phyloP scores from a whole-genome alignment of 2,329 filamentous ascomycete species.

The Neopestalotiopsis sp. region DNA sequence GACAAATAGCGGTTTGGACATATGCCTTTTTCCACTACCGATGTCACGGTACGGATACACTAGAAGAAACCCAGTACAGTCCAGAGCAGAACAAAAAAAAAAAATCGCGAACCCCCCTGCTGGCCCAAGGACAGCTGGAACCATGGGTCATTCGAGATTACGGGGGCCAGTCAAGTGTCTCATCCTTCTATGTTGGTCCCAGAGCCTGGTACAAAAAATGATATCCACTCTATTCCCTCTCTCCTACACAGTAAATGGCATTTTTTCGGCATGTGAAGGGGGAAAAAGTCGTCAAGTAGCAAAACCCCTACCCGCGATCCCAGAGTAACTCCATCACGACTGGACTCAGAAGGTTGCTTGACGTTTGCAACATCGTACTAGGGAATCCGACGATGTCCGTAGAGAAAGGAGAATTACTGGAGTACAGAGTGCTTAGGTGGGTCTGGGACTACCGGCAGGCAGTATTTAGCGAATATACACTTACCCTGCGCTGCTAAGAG shows the following conservation, averaged over 20 bases:
- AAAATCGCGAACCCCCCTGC: background rate
- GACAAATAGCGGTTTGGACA: background rate
- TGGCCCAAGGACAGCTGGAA: background rate
- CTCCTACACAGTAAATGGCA: background rate
- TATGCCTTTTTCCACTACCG: background rate
- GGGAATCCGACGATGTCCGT: background rate
- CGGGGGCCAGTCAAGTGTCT: background rate
- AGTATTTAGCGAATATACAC: background rate
- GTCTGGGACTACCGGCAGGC: background rate
- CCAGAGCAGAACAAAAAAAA: background rate
- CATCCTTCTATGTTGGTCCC: constrained; percentile 1
- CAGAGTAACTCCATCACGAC: too few species aligned
- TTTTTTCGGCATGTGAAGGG: background rate
- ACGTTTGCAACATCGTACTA: background rate
- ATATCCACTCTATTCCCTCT: background rate
- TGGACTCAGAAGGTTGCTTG: too few species aligned
- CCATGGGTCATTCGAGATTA: background rate
- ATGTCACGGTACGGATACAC: background rate
- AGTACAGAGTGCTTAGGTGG: background rate
- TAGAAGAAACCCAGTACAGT: background rate
- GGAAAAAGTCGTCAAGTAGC: too few species aligned
- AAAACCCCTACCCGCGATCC: too few species aligned
- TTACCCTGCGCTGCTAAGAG: background rate
- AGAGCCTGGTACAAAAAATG: background rate
- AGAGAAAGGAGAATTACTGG: background rate